phyloP scores from a whole-genome alignment of 148 eudicot species.

The Drosera capensis region DNA sequence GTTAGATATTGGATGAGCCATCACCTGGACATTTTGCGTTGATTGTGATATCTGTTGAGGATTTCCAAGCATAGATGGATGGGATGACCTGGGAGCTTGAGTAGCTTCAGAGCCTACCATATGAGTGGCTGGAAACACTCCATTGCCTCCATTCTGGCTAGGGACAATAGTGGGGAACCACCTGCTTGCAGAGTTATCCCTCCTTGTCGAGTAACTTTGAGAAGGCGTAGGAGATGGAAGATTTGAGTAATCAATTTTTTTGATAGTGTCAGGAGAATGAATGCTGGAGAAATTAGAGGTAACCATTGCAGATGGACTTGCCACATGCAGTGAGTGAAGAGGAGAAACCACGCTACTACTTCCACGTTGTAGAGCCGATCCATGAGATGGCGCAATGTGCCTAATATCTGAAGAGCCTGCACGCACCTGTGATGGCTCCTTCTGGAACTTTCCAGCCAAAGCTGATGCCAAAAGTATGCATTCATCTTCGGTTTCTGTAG shows the following conservation, averaged over 20 bases:
- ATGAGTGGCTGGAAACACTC: slow-evolving; percentile 35
- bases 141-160: slow-evolving; percentile 17
- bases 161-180: slow-evolving; percentile 11
- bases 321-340: slow-evolving; percentile 1
- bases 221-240: slow-evolving; percentile 81
- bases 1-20: slow-evolving; percentile 3
- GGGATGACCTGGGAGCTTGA: background rate
- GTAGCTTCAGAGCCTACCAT: slow-evolving; percentile 10
- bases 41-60: slow-evolving; percentile 9
- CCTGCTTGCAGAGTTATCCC: slow-evolving; percentile 11
- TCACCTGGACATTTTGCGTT: slow-evolving; percentile 3
- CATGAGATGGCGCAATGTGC: slow-evolving; percentile 6
- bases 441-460: slow-evolving; percentile 56
- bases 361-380: slow-evolving; percentile 2
- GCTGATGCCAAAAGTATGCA: slow-evolving; percentile 60
- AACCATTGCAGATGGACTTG: slow-evolving; percentile 15
- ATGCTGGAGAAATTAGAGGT: slow-evolving; percentile 19
- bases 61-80: slow-evolving; percentile 10
- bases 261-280: slow-evolving; percentile 14
- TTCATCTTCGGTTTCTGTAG: slow-evolving; percentile 39
- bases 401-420: slow-evolving; percentile 1
- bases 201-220: slow-evolving; percentile 19
- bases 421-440: slow-evolving; percentile 7
- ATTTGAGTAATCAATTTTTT: slow-evolving; percentile 24
- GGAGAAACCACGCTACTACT: slow-evolving; percentile 8